A percentile compares a stretch with the other conserved stretches of the same genome.
Evolutionary conservation across 2,329 filamentous ascomycete species (phyloP).

Genomic region (Juglanconis oblonga): DNA sequence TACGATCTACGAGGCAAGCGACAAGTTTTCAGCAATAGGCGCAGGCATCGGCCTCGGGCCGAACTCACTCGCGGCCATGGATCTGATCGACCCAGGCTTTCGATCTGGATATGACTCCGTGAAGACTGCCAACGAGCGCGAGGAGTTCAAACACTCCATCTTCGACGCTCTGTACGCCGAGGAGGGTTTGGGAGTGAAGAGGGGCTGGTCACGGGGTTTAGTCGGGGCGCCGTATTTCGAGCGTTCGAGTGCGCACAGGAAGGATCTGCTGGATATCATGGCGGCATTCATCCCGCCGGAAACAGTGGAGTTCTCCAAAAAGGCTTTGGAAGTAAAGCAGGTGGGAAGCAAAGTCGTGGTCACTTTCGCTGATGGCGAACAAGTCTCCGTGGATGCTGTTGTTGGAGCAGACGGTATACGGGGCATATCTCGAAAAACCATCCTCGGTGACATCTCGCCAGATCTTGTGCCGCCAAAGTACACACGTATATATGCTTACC

Average conservation of each 20-base stretch:
- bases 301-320: constrained; percentile 26
- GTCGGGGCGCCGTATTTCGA: constrained; percentile 35
- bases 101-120: constrained; percentile 35
- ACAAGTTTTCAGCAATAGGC: constrained; percentile 24
- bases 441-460: constrained; percentile 23
- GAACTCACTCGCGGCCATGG: constrained; percentile 37
- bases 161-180: constrained; percentile 39
- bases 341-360: constrained; percentile 21
- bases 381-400: constrained; percentile 21
- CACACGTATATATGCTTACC: constrained; percentile 26
- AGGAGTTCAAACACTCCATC: constrained; percentile 35
- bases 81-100: constrained; percentile 36
- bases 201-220: constrained; percentile 27
- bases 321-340: constrained; percentile 23
- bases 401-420: constrained; percentile 28
- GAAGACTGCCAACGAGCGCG: constrained; percentile 35
- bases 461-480: constrained; percentile 26
- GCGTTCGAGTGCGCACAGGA: constrained; percentile 39
- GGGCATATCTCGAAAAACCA: constrained; percentile 23
- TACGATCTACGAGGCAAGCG: constrained; percentile 27
- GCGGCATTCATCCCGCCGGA: constrained; percentile 27
- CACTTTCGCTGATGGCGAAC: constrained; percentile 23
- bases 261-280: constrained; percentile 41
- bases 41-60: constrained; percentile 37
- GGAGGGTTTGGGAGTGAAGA: constrained; percentile 36